Conservation (phyloP, 192 early-diverging fungal genomes). For the Phlyctochytrium planicorne region DNA sequence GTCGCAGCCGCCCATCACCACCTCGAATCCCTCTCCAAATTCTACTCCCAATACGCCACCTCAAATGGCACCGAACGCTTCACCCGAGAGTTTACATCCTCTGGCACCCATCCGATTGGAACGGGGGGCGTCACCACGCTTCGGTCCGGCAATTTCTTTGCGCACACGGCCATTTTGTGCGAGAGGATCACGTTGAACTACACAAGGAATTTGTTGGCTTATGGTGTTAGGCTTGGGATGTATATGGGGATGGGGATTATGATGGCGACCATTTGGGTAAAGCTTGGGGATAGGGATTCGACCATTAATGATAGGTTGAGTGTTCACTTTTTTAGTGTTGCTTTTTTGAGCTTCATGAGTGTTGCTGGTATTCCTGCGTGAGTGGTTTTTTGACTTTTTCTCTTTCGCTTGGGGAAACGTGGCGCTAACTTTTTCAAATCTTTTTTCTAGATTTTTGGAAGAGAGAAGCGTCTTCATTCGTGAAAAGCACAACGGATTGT, state of each 20-base stretch:
- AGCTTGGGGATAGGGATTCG: background rate
- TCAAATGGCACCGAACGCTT: background rate
- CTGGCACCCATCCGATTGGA: background rate
- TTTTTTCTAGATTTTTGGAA: too few species aligned
- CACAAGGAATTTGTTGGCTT: slow-evolving; percentile 30
- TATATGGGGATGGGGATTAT: slow-evolving; percentile 36
- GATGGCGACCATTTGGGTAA: slow-evolving; percentile 32
- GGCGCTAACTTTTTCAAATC: too few species aligned
- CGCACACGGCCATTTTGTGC: slow-evolving; percentile 27
- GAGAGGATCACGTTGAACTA: slow-evolving; percentile 20
- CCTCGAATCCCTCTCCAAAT: slow-evolving; percentile 6
- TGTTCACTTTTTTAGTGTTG: slow-evolving; percentile 37
- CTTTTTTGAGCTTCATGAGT: slow-evolving; percentile 35
- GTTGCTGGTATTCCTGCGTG: slow-evolving; percentile 45
- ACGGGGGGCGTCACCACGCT: background rate
- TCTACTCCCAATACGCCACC: background rate
- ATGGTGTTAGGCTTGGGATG: slow-evolving; percentile 40
- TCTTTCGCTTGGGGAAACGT: too few species aligned
- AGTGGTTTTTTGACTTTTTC: too few species aligned
- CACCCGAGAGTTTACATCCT: background rate
- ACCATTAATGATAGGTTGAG: slow-evolving; percentile 31
- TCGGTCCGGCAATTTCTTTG: slow-evolving; percentile 19
- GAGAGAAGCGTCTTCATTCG: slow-evolving; percentile 42
- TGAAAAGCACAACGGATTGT: slow-evolving; percentile 34
- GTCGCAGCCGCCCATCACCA: slow-evolving; percentile 10